Base-by-base conservation (phyloP, 176 grass and related monocot species). In the Phragmites australis region DNA sequence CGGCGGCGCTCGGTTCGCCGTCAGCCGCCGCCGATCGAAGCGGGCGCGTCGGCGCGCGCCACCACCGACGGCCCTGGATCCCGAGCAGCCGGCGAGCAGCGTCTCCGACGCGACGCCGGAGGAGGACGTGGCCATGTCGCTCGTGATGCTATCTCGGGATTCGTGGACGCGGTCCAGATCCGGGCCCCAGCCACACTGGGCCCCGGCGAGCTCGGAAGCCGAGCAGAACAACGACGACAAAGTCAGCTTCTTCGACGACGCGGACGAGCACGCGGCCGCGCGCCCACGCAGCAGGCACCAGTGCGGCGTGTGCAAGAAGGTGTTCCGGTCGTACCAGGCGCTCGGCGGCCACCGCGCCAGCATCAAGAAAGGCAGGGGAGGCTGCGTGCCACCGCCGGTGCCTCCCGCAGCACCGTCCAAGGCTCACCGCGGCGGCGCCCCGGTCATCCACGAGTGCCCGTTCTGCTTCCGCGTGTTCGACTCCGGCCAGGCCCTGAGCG, bases 71-170 rank as follows among this genome's bases (percentile, higher is more conserved):
- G 27, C 2, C 19, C 30, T 42, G 67, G 84, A 82, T 42, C 74
- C 68, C 29, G 87, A 82, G 39, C 82, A 82, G 39, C 82, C 86
- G 67, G 82, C 50, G 54, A 99, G 97, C 88, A 88, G 90, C 62
- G 75, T 93, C 39, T 96, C 97, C 27, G 90, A 87, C 83, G 80
- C 90, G 32, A 93, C 88, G 19, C 22, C 72, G 18, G 93, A 91
- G 84, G 84, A 93, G 68, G 93, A 95, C 68, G 88, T 95, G 50
- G 97, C 92, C 54, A 82, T 89, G 78, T 94, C 90, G 8, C 84
- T 94, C 15, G 86, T 99, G 71, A 88, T 99, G 84, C 93, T 99
- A 48, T 99, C 97, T 14, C 97, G 88, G 54, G 97, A 95, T 79
- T 89, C 79, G 56, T 93, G 93, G 96, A 31, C 68, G 44, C 84